Evolutionary conservation across 129 eudicot genomes (phyloP).

Genomic region (Glebionis coronaria): DNA sequence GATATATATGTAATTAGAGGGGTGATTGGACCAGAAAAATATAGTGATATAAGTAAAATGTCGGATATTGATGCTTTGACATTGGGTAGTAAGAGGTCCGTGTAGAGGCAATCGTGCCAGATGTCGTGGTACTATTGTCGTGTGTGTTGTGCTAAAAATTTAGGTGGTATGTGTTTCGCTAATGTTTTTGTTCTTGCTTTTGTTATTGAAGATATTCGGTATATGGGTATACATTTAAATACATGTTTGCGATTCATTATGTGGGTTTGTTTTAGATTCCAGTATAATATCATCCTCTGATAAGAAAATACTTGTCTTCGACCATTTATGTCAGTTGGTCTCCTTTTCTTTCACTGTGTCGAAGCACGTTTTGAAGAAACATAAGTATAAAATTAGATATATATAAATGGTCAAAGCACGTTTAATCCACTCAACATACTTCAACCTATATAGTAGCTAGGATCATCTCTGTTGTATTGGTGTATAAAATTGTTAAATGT

Average conservation of each 20-base stretch:
- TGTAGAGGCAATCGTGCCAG: constrained; percentile 68
- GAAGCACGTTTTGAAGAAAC: too few relatives aligned
- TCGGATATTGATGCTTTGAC: constrained; percentile 81
- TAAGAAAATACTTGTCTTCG: neutral
- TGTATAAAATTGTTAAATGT: too few relatives aligned
- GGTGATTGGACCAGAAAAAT: constrained; percentile 77
- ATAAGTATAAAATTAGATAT: too few relatives aligned
- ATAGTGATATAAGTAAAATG: constrained; percentile 57
- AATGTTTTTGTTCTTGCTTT: constrained; percentile 6
- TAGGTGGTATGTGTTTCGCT: constrained; percentile 29
- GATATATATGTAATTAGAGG: constrained; percentile 88
- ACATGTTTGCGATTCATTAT: neutral
- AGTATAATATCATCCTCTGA: neutral
- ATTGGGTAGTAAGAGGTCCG: constrained; percentile 71
- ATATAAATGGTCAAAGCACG: too few relatives aligned
- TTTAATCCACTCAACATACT: too few relatives aligned
- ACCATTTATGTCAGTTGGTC: too few relatives aligned
- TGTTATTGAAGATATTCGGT: constrained; percentile 7
- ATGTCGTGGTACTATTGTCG: constrained; percentile 81
- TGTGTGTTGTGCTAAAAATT: constrained; percentile 74
- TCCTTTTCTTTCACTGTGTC: too few relatives aligned
- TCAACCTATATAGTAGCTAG: too few relatives aligned
- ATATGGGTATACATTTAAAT: constrained; percentile 11
- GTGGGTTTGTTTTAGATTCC: neutral
- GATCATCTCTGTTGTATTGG: too few relatives aligned